A percentile compares a stretch with the other conserved stretches of the same genome.
Conservation (phyloP, 768 basidiomycete species). For the Russula vinacea region DNA sequence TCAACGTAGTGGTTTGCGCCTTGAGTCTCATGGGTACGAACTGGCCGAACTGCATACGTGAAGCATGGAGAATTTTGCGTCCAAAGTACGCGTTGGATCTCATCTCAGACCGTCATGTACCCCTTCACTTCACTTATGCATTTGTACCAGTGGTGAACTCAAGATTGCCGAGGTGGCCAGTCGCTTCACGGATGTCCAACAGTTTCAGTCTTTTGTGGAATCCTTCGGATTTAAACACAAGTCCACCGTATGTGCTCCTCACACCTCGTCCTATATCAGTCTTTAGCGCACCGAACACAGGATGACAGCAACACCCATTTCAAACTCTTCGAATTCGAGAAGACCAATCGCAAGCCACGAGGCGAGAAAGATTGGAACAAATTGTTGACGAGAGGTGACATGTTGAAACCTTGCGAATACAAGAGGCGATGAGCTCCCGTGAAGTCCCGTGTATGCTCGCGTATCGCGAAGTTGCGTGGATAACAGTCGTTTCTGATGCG, state of each 20-base stretch:
- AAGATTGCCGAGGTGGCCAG: constrained; percentile 89
- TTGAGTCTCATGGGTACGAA: constrained; percentile 96
- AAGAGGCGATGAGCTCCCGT: constrained; percentile 62
- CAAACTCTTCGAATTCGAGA: constrained; percentile 76
- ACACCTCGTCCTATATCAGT: not conserved
- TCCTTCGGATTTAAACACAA: constrained; percentile 72
- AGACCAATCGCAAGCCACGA: constrained; percentile 48
- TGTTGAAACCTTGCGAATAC: constrained; percentile 90
- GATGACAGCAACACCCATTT: constrained; percentile 83
- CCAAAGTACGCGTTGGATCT: constrained; percentile 55
- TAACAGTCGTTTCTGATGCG: not conserved
- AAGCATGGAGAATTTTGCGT: constrained; percentile 85
- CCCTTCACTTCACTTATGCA: not conserved
- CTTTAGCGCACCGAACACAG: constrained; percentile 41
- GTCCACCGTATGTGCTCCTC: constrained; percentile 51
- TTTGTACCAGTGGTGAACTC: constrained; percentile 60
- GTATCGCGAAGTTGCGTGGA: not conserved
- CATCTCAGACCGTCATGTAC: not conserved
- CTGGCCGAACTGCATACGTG: constrained; percentile 87
- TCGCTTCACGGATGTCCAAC: constrained; percentile 65
- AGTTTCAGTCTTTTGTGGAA: constrained; percentile 60
- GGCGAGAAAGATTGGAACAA: constrained; percentile 59
- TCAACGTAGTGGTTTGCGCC: constrained; percentile 90
- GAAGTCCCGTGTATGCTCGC: not conserved
- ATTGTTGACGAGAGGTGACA: constrained; percentile 48